Evolutionary conservation across 257 asterid species (phyloP).

Genomic region (Jaltomata sinuosa): DNA sequence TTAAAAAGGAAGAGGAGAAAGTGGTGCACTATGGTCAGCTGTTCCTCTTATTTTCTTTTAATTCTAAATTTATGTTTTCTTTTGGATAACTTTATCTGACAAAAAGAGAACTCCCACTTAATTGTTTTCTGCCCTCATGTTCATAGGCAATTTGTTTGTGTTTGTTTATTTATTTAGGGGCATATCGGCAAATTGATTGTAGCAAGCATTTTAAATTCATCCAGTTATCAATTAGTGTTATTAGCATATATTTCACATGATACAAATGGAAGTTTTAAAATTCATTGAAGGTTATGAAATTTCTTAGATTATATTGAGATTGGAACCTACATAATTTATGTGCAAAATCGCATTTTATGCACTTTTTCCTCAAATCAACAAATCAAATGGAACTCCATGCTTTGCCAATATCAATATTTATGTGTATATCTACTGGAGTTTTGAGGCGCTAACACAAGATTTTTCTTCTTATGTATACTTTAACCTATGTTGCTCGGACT

Average conservation of each 20-base stretch:
- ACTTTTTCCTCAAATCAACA: background rate
- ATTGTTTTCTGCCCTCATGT: background rate
- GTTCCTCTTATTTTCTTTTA: background rate
- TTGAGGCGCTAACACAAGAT: background rate
- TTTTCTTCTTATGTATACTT: background rate
- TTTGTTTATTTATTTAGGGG: background rate
- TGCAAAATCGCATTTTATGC: background rate
- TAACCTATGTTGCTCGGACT: background rate
- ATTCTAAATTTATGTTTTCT: background rate
- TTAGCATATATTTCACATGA: background rate
- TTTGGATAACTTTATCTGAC: background rate
- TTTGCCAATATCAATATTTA: background rate
- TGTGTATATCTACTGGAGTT: background rate
- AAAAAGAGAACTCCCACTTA: background rate
- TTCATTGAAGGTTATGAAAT: background rate
- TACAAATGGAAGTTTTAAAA: background rate
- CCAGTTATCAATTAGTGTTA: background rate
- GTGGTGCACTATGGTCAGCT: slow-evolving; percentile 51
- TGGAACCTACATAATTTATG: background rate
- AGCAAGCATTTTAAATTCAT: background rate
- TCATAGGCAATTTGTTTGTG: background rate
- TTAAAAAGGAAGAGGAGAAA: slow-evolving; percentile 73
- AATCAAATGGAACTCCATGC: background rate
- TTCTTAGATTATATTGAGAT: background rate
- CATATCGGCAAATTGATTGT: background rate